phyloP scores from a whole-genome alignment of 768 basidiomycete genomes.

The Collybia mongolica region DNA sequence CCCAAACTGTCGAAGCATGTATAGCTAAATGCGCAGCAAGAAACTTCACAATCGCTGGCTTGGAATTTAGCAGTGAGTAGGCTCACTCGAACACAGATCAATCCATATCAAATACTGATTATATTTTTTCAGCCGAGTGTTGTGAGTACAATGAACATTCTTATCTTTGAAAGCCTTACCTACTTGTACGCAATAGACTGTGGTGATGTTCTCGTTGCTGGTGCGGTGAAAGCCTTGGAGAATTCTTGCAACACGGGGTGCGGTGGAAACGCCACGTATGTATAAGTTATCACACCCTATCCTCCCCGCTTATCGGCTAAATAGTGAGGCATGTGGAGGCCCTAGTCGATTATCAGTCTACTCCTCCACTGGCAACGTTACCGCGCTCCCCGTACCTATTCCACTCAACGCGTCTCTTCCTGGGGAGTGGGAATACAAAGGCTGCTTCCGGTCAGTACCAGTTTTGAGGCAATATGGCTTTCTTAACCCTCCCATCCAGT shows the following conservation, averaged over 20 bases:
- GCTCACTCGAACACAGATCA: neutral
- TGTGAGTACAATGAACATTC: constrained; percentile 33
- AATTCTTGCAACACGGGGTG: constrained; percentile 73
- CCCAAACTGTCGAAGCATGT: constrained; percentile 62
- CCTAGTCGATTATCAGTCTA: constrained; percentile 74
- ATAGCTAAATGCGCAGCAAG: constrained; percentile 51
- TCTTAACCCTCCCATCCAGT: constrained; percentile 25
- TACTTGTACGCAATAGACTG: constrained; percentile 48
- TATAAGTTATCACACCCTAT: constrained; percentile 2
- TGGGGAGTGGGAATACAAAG: constrained; percentile 61
- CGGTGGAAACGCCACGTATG: constrained; percentile 64
- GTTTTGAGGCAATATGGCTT: neutral
- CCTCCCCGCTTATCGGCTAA: constrained; percentile 3
- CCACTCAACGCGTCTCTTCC: constrained; percentile 57
- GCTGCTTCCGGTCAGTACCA: constrained; percentile 58
- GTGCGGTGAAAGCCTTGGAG: constrained; percentile 49
- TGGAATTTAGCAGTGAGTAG: constrained; percentile 60
- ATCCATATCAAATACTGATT: constrained; percentile 3
- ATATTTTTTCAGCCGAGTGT: constrained; percentile 33
- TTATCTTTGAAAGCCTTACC: neutral
- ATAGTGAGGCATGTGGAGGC: constrained; percentile 70
- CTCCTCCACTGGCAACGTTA: constrained; percentile 47
- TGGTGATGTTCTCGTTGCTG: constrained; percentile 61
- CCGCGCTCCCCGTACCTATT: constrained; percentile 56
- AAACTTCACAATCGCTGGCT: constrained; percentile 66